These are phyloP conservation scores for Lagerstroemia speciosa DNA, from an alignment of 345 rosid genomes.

Conservation along the genomic window DNA sequence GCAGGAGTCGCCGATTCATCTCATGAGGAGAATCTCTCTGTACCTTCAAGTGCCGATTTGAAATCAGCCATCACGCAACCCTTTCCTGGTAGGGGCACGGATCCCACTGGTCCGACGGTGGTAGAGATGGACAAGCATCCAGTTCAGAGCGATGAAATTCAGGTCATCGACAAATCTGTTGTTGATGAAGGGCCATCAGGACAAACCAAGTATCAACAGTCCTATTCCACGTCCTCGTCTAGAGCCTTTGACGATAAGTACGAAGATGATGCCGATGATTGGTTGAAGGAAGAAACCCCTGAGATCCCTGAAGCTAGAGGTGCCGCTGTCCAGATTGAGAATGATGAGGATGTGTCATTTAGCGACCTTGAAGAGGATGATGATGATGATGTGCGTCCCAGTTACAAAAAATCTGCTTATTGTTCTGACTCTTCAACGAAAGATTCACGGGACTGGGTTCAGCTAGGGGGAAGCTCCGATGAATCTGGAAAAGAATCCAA, in stretches of 20 bases:
- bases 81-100: slow-evolving; percentile 27
- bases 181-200: slow-evolving; percentile 45
- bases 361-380: slow-evolving; percentile 97
- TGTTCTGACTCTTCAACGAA: slow-evolving; percentile 47
- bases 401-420: slow-evolving; percentile 37
- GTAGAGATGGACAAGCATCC: slow-evolving; percentile 42
- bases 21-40: slow-evolving; percentile 25
- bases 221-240: slow-evolving; percentile 24
- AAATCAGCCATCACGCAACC: slow-evolving; percentile 32
- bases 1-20: slow-evolving; percentile 21
- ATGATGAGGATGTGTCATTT: slow-evolving; percentile 88
- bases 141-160: slow-evolving; percentile 37
- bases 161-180: slow-evolving; percentile 62
- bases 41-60: slow-evolving; percentile 31
- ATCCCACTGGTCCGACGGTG: slow-evolving; percentile 26
- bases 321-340: slow-evolving; percentile 37
- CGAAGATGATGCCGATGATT: slow-evolving; percentile 81
- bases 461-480: slow-evolving; percentile 38
- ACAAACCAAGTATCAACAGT: slow-evolving; percentile 22
- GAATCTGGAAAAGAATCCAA: slow-evolving; percentile 32
- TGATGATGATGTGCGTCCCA: slow-evolving; percentile 38
- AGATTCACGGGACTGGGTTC: slow-evolving; percentile 57
- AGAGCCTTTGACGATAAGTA: slow-evolving; percentile 31
- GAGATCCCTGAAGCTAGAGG: slow-evolving; percentile 32
- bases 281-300: slow-evolving; percentile 75